Percentiles rank a stretch among this genome's conserved stretches.
Evolutionary conservation across 2,329 filamentous ascomycete genomes (phyloP).

Genomic region (Colletotrichum filicis): DNA sequence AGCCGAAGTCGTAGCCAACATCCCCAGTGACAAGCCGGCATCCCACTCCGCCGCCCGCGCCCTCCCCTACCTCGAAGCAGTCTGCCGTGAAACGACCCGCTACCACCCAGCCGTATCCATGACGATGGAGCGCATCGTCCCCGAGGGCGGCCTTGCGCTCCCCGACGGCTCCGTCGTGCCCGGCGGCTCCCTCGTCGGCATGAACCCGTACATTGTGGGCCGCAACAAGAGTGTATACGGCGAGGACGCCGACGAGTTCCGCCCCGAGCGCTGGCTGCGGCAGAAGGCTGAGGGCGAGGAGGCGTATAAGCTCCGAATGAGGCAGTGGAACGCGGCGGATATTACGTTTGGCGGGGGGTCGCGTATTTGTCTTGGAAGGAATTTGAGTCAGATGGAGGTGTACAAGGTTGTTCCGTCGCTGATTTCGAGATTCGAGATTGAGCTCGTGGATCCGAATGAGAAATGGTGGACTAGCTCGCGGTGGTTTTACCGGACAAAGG

Average conservation of each 20-base stretch:
- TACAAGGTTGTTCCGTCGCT: conserved; percentile 55
- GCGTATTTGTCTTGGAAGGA: conserved; percentile 51
- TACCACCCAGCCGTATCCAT: conserved; percentile 60
- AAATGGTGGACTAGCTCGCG: conserved; percentile 36
- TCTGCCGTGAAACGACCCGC: conserved; percentile 62
- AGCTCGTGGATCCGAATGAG: conserved; percentile 42
- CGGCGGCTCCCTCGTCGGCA: conserved; percentile 50
- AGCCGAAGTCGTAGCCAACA: conserved; percentile 46
- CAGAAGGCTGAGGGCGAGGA: conserved; percentile 44
- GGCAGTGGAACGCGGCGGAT: conserved; percentile 50
- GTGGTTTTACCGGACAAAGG: conserved; percentile 37
- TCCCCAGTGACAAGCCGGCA: neutral
- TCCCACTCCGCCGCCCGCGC: conserved; percentile 43
- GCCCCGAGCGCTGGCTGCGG: conserved; percentile 60
- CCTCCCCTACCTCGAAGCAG: conserved; percentile 59
- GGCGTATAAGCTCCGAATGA: conserved; percentile 45
- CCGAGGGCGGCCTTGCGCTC: conserved; percentile 49
- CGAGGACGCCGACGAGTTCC: conserved; percentile 54
- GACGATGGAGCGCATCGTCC: conserved; percentile 61
- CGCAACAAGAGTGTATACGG: conserved; percentile 56
- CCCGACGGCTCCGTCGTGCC: conserved; percentile 49
- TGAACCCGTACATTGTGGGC: conserved; percentile 52
- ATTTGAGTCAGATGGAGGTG: conserved; percentile 46
- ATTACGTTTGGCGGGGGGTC: conserved; percentile 53
- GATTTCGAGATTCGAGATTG: conserved; percentile 52